phyloP scores from a whole-genome alignment of 768 basidiomycete species.

The Tephrocybe sp. region DNA sequence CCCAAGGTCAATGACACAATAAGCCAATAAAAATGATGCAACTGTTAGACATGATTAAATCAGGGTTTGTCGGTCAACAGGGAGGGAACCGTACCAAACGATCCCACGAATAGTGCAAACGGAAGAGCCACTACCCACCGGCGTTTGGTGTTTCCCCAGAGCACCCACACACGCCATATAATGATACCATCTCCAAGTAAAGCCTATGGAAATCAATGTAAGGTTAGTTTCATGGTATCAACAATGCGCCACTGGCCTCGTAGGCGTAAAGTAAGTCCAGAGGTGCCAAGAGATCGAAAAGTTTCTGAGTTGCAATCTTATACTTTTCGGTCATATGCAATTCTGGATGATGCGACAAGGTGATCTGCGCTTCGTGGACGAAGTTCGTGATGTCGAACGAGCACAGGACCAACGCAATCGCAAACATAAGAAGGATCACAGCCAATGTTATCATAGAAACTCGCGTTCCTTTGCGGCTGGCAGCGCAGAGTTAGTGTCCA shows the following conservation, averaged over 20 bases:
- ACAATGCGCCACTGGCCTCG: neutral
- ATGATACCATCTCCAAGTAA: slow-evolving; percentile 5
- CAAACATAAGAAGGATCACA: slow-evolving; percentile 6
- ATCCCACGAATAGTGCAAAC: neutral
- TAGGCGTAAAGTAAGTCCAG: slow-evolving; percentile 1
- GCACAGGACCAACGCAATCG: slow-evolving; percentile 7
- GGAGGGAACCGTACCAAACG: neutral
- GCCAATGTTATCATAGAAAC: slow-evolving; percentile 1
- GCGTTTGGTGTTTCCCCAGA: slow-evolving; percentile 1
- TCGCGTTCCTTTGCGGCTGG: slow-evolving; percentile 3
- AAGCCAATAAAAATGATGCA: slow-evolving; percentile 1
- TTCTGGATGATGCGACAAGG: slow-evolving; percentile 3
- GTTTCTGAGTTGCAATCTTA: neutral
- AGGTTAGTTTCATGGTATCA: neutral
- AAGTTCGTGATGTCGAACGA: slow-evolving; percentile 9
- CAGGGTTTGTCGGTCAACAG: neutral
- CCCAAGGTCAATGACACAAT: slow-evolving; percentile 3
- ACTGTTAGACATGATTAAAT: neutral
- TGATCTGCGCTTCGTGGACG: slow-evolving; percentile 6
- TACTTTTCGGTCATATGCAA: slow-evolving; percentile 4
- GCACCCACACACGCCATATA: slow-evolving; percentile 7
- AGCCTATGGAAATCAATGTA: neutral
- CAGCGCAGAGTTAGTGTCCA: neutral
- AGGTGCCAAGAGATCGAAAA: slow-evolving; percentile 3
- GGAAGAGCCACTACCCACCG: slow-evolving; percentile 1